These are phyloP conservation scores for Xylariales sp. DNA, from an alignment of 2,329 filamentous ascomycete species.

Conservation along the genomic window DNA sequence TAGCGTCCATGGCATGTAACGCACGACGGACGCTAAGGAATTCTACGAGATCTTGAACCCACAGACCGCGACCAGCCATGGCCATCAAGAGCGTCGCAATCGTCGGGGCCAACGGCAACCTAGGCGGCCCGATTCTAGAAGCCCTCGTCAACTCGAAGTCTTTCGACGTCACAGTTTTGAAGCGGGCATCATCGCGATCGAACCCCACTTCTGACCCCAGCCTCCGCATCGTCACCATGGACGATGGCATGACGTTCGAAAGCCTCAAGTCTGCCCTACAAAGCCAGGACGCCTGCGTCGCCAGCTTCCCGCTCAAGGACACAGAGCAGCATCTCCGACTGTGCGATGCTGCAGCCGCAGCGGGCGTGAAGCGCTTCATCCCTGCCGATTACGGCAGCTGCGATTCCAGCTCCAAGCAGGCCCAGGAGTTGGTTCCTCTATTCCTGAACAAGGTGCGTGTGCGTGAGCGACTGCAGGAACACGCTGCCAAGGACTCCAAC, in stretches of 20 bases:
- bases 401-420: slow-evolving; percentile 28
- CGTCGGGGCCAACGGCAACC: slow-evolving; percentile 33
- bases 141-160: slow-evolving; percentile 24
- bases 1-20: no score
- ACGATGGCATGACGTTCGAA: slow-evolving; percentile 25
- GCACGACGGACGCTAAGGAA: no score
- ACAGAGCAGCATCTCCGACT: slow-evolving; percentile 29
- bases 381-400: slow-evolving; percentile 38
- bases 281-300: slow-evolving; percentile 33
- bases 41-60: no score
- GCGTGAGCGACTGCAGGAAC: slow-evolving; percentile 24
- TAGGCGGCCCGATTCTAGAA: slow-evolving; percentile 28
- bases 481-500: slow-evolving; percentile 16
- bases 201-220: slow-evolving; percentile 9
- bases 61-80: slow-evolving; percentile 23
- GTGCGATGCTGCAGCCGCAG: slow-evolving; percentile 30
- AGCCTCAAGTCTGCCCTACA: slow-evolving; percentile 26
- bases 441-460: slow-evolving; percentile 31
- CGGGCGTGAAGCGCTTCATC: slow-evolving; percentile 32
- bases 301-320: slow-evolving; percentile 27
- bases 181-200: slow-evolving; percentile 28
- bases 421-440: slow-evolving; percentile 31
- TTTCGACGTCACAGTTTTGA: slow-evolving; percentile 29
- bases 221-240: slow-evolving; percentile 21
- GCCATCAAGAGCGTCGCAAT: slow-evolving; percentile 31